Evolutionary conservation across 2,329 filamentous ascomycete genomes (phyloP), one percentile per base, ranked within the genome.

Genomic region (Penicillium rolfsii): DNA sequence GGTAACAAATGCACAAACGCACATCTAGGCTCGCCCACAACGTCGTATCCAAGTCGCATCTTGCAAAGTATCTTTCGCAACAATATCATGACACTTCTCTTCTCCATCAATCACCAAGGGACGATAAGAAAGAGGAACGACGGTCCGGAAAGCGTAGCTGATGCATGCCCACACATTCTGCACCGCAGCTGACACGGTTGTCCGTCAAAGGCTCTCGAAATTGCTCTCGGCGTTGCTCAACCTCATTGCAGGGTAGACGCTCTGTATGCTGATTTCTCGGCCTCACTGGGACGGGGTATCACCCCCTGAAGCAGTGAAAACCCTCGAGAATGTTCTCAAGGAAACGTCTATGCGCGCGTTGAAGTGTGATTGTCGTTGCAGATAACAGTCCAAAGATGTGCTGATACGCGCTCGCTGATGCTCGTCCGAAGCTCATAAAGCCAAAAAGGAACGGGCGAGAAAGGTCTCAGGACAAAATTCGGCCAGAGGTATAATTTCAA

Each of bases 371-470:
- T 48, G 40, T 48, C 60, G 55, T 12, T 41, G 67, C 57, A 66
- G 59, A 24, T n/a, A 30, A 58, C 60, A 63, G 59, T 63, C 76
- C 81, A 74, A 67, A 77, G 72, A 71, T 74, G 77, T 74, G 80
- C 81, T 81, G 78, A 79, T 83, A 75, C 78, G 75, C 78, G 81
- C 82, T 84, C 82, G 82, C 82, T 84, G 79, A 80, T 78, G 73
- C 73, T 74, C 71, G 63, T 65, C 57, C 50, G n/a, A 62, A 64
- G 59, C 55, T 61, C 57, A 56, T 52, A 60, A 54, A 50, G 61
- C 60, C 64, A 69, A 63, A 16, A 5, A 66, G 64, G 61, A 61
- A 65, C 64, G 63, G 59, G 57, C 61, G 67, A 63, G 61, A 62
- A 65, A 58, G 65, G 74, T 72, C 75, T 58, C 60, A 63, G 68